Evolutionary conservation across 208 protist genomes (phyloP), one percentile per base, ranked within the genome.

Genomic region (Trichomonas vaginalis): DNA sequence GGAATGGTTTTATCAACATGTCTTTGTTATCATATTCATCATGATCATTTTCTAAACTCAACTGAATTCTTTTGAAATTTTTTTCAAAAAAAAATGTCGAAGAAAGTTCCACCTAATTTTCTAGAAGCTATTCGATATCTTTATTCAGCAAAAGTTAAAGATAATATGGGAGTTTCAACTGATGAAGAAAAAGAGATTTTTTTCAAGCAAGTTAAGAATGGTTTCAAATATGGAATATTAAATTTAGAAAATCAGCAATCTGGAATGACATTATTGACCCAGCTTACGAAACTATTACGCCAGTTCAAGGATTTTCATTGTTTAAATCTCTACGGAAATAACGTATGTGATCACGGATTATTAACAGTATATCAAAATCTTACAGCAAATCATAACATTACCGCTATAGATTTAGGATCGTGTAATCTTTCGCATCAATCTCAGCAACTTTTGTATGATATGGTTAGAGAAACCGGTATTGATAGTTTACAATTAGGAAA

Each of bases 311-410:
- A 92, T 92, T 48, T 92, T 51, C 40, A 45, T 48, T 48, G 45
- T 39, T 92, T 92, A 35, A 92, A 51, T 27, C 45, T 92, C 14
- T 92, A 92, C 86, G 86, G 86, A 92, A 92, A 92, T 92, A 48
- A 48, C 42, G 45, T 92, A 48, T 45, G 86, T 92, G 86, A 92
- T 92, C 86, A 92, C 56, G 86, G 86, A 51, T 48, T 92, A 39
- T 32, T 48, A 0, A 39, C 86, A 51, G 42, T 92, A 47, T 39
- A 48, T 51, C 86, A 92, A 92, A n/a, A 48, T 9, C n/a, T 92
- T 39, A 48, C 56, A 6, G 17, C 82, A 48, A 92, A 92, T 92
- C 40, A 42, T n/a, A n/a, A 51, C 17, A 45, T 92, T 51, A 45
- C 27, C 8, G 8, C 46, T 27, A 35, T 92, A 39, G 86, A 92